A percentile compares a stretch with the other conserved stretches of the same genome.
Conservation (phyloP, 805 yeast species). For the Huiozyma sinensis region DNA sequence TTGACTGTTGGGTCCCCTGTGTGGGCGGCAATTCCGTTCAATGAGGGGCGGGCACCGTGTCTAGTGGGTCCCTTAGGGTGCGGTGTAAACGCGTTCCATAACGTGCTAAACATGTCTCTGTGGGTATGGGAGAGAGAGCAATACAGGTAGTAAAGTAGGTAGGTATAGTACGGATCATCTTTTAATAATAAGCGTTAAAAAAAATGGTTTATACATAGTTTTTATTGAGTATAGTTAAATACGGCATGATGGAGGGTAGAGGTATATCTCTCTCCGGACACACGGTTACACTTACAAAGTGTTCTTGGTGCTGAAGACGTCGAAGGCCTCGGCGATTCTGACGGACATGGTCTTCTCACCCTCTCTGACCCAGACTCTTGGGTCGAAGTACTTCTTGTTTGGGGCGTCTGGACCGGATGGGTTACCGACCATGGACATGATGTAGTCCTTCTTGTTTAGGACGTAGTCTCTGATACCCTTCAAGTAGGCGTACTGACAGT, state of each 20-base stretch:
- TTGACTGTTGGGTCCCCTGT: background rate
- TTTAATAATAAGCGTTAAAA: too few species aligned
- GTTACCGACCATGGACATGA: constrained; percentile 86
- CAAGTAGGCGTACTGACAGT: constrained; percentile 97
- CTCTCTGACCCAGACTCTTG: constrained; percentile 99
- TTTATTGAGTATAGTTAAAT: background rate
- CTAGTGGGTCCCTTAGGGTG: background rate
- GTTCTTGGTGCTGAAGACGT: constrained; percentile 71
- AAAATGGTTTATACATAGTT: too few species aligned
- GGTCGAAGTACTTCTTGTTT: constrained; percentile 99
- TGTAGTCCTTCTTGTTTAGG: constrained; percentile 90
- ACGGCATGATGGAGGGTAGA: background rate
- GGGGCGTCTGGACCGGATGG: constrained; percentile 99
- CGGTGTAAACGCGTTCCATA: too few species aligned
- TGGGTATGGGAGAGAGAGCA: too few species aligned
- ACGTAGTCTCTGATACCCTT: constrained; percentile 96
- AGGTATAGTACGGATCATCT: too few species aligned
- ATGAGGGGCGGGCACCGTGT: background rate
- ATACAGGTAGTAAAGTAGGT: too few species aligned
- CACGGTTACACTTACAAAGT: constrained; percentile 34
- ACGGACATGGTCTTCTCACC: constrained; percentile 97
- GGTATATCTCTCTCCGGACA: background rate
- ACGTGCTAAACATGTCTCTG: too few species aligned
- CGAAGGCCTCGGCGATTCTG: constrained; percentile 77
- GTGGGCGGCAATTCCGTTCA: background rate